Conservation (phyloP, 1,139 yeast genomes). For the Diutina siamensis region DNA sequence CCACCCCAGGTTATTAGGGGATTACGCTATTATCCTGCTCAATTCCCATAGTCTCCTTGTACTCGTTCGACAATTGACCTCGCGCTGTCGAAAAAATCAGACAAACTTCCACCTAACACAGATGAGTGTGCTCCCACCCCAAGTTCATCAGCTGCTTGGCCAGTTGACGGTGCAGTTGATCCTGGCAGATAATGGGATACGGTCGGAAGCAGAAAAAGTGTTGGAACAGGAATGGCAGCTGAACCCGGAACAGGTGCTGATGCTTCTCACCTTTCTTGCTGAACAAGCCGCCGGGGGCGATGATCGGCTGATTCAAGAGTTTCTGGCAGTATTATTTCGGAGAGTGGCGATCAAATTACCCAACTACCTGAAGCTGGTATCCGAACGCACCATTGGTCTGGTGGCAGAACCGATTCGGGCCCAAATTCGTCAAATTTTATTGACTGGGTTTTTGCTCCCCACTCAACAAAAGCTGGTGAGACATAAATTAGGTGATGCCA, state of each 20-base stretch:
- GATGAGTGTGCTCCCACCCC: slow-evolving; percentile 5
- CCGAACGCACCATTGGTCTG: slow-evolving; percentile 70
- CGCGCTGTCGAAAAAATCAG: background rate
- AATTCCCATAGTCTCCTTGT: no score
- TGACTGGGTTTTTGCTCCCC: slow-evolving; percentile 65
- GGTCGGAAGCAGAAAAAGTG: slow-evolving; percentile 68
- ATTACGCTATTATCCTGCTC: no score
- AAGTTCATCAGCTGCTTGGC: slow-evolving; percentile 32
- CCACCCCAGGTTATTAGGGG: no score
- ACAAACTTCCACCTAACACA: background rate
- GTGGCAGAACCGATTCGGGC: slow-evolving; percentile 45
- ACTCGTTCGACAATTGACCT: no score
- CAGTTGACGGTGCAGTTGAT: slow-evolving; percentile 51
- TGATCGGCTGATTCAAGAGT: slow-evolving; percentile 44
- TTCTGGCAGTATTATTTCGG: slow-evolving; percentile 81
- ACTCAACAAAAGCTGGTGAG: slow-evolving; percentile 44
- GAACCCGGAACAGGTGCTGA: slow-evolving; percentile 43
- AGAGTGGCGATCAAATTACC: slow-evolving; percentile 77
- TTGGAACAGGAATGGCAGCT: slow-evolving; percentile 70
- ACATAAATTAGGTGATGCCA: slow-evolving; percentile 88
- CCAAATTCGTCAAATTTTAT: slow-evolving; percentile 54
- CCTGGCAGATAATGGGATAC: slow-evolving; percentile 63
- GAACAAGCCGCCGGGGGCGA: slow-evolving; percentile 62
- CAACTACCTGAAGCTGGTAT: slow-evolving; percentile 44
- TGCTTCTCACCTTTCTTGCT: slow-evolving; percentile 67